Percentiles rank a stretch among this genome's conserved stretches.
These are phyloP conservation scores for Aegilops sharonensis DNA, from an alignment of 176 grass and related monocot genomes.

Conservation along the genomic window DNA sequence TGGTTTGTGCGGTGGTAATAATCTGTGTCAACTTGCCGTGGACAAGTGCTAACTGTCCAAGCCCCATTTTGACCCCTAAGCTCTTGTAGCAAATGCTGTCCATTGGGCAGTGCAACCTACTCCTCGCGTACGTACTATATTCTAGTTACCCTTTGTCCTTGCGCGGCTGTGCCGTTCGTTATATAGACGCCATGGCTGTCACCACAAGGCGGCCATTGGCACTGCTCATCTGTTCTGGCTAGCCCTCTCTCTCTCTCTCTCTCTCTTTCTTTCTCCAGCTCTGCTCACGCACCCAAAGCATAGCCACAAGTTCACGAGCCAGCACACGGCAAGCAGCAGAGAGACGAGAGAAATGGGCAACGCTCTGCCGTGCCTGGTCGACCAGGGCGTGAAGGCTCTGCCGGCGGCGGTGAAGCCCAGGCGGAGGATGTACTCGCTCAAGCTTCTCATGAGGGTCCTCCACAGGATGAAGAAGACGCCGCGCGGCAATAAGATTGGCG, in stretches of 20 bases:
- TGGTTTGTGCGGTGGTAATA: neutral
- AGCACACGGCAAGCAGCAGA: neutral
- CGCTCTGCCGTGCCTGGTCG: conserved; percentile 54
- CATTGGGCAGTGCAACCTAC: conserved; percentile 55
- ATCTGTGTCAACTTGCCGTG: neutral
- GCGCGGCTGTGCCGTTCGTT: conserved; percentile 20
- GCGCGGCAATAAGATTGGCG: neutral
- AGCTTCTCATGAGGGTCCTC: conserved; percentile 42
- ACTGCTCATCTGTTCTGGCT: conserved; percentile 10
- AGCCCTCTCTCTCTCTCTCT: neutral
- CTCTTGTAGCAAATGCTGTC: neutral
- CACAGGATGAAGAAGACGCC: conserved; percentile 37
- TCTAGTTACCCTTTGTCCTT: neutral
- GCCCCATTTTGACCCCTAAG: conserved; percentile 25
- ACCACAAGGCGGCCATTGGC: neutral
- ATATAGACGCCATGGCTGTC: conserved; percentile 46
- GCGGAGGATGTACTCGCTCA: conserved; percentile 46
- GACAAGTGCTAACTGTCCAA: conserved; percentile 39
- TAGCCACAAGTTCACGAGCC: neutral
- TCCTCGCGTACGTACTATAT: conserved; percentile 13
- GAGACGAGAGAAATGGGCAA: conserved; percentile 46
- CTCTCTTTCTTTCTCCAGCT: neutral
- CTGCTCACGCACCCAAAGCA: conserved; percentile 1
- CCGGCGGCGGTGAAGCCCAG: conserved; percentile 33
- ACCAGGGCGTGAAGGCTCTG: conserved; percentile 35